Percentiles rank a stretch among this genome's conserved stretches.
Conservation (phyloP, 2,329 filamentous ascomycete species). For the Sphaerulina musiva region DNA sequence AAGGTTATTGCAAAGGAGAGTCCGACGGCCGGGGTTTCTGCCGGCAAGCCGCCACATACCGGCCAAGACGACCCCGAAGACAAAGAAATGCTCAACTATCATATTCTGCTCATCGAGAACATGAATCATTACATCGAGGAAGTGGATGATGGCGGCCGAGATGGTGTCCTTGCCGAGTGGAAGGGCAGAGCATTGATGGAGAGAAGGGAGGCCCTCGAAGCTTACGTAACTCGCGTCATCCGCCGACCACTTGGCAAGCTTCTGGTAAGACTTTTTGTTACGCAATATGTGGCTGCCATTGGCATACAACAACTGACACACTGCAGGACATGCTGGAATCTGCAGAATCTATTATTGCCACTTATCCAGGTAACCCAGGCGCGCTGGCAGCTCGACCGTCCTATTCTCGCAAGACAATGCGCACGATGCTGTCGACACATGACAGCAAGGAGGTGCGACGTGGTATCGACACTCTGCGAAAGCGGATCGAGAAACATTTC, state of each 20-base stretch:
- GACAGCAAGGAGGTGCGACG: slow-evolving; percentile 80
- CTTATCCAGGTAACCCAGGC: slow-evolving; percentile 42
- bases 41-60: slow-evolving; percentile 38
- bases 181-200: slow-evolving; percentile 69
- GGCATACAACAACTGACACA: slow-evolving; percentile 11
- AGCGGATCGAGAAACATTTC: slow-evolving; percentile 95
- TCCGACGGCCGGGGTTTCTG: slow-evolving; percentile 47
- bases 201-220: slow-evolving; percentile 75
- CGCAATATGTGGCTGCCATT: background rate
- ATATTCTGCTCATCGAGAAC: slow-evolving; percentile 95
- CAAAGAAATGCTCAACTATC: slow-evolving; percentile 94
- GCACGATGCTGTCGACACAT: slow-evolving; percentile 74
- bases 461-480: slow-evolving; percentile 70
- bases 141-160: slow-evolving; percentile 58
- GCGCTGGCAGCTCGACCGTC: slow-evolving; percentile 71
- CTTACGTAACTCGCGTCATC: slow-evolving; percentile 85
- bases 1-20: slow-evolving; percentile 82
- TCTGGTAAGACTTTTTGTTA: slow-evolving; percentile 45
- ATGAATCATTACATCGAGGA: slow-evolving; percentile 98
- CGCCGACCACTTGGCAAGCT: slow-evolving; percentile 82
- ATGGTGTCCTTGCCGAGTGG: slow-evolving; percentile 77
- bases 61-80: slow-evolving; percentile 66
- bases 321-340: slow-evolving; percentile 75
- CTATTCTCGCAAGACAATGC: slow-evolving; percentile 74
- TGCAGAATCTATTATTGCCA: slow-evolving; percentile 63